Conservation (phyloP, 2,329 filamentous ascomycete species). For the Orbilia blumenaviensis region DNA sequence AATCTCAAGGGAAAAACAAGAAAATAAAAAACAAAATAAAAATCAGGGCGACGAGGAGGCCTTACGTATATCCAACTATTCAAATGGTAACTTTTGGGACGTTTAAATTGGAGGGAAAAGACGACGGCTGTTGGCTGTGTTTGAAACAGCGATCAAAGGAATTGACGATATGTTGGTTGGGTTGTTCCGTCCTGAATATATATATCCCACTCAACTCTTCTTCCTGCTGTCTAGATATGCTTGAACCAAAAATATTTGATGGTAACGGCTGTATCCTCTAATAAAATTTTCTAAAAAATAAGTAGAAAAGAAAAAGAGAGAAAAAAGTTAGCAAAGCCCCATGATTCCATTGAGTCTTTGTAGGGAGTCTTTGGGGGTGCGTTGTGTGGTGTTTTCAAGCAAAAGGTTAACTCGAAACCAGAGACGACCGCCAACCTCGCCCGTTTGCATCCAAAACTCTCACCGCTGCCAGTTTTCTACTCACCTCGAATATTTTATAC, state of each 20-base stretch:
- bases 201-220: neutral
- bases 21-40: neutral
- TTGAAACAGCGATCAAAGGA: conserved; percentile 23
- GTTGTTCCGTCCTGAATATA: neutral
- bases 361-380: conserved; percentile 4
- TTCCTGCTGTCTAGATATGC: neutral
- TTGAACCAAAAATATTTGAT: neutral
- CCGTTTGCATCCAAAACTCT: conserved; percentile 47
- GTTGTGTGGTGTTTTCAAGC: conserved; percentile 48
- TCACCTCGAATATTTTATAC: conserved; percentile 28
- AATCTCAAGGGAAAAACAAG: too few species aligned
- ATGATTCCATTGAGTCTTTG: neutral
- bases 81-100: neutral
- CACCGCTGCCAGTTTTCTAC: neutral
- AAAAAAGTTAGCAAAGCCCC: neutral
- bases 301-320: neutral
- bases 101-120: neutral
- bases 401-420: conserved; percentile 36
- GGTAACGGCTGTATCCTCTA: conserved; percentile 2
- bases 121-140: neutral
- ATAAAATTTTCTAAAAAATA: neutral
- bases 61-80: neutral
- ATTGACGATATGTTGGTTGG: neutral
- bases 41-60: neutral
- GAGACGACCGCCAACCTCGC: neutral